These are phyloP conservation scores for Clitopilus hobsonii DNA, from an alignment of 768 basidiomycete species.

Conservation along the genomic window DNA sequence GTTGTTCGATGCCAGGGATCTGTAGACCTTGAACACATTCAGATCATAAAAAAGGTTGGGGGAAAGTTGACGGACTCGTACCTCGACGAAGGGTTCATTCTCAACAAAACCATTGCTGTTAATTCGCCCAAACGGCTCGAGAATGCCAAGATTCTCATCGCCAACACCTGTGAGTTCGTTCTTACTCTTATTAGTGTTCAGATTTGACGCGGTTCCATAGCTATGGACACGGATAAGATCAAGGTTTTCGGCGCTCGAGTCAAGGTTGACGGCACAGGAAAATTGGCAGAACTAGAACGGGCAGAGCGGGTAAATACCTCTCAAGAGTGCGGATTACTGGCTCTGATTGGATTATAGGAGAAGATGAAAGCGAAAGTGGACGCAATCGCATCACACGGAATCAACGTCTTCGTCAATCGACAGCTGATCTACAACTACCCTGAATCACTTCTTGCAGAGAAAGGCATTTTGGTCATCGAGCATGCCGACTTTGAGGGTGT, in stretches of 20 bases:
- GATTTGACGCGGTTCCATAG: slow-evolving; percentile 31
- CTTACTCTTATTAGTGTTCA: background rate
- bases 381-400: slow-evolving; percentile 88
- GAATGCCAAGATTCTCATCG: slow-evolving; percentile 93
- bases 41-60: slow-evolving; percentile 99
- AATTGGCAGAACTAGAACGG: slow-evolving; percentile 95
- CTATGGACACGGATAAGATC: slow-evolving; percentile 99
- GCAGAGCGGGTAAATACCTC: slow-evolving; percentile 70
- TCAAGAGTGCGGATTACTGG: too few relatives aligned
- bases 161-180: slow-evolving; percentile 79
- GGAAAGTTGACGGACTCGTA: slow-evolving; percentile 98
- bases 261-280: slow-evolving; percentile 93
- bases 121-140: slow-evolving; percentile 95
- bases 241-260: slow-evolving; percentile 97
- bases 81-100: slow-evolving; percentile 98
- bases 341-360: too few relatives aligned
- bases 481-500: slow-evolving; percentile 99
- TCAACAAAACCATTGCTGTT: slow-evolving; percentile 91
- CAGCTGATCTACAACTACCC: slow-evolving; percentile 99
- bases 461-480: slow-evolving; percentile 93
- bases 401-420: slow-evolving; percentile 96
- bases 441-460: slow-evolving; percentile 90
- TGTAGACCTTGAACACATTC: slow-evolving; percentile 95
- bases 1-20: slow-evolving; percentile 70
- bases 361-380: slow-evolving; percentile 99